phyloP scores from a whole-genome alignment of 2,329 filamentous ascomycete genomes.

The Pestalotiopsis fici region DNA sequence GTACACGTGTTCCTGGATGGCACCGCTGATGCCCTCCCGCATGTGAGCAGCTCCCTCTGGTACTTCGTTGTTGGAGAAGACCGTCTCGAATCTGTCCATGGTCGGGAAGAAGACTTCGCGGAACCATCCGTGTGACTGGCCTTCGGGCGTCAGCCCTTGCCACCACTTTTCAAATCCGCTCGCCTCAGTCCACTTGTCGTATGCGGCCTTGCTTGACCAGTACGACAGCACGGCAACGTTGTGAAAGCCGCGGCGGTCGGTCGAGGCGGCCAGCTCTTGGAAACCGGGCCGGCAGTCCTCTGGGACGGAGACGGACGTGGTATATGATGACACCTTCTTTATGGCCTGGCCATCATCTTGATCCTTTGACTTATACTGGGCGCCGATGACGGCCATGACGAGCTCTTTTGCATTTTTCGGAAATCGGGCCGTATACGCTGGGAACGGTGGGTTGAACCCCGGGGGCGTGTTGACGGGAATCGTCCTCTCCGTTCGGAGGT shows the following conservation, averaged over 20 bases:
- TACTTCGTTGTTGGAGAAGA: constrained; percentile 36
- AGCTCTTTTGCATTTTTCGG: background rate
- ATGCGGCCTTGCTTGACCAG: constrained; percentile 30
- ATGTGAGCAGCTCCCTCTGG: constrained; percentile 43
- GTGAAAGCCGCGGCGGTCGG: constrained; percentile 29
- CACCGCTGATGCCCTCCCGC: constrained; percentile 34
- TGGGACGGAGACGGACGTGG: background rate
- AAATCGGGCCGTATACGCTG: constrained; percentile 8
- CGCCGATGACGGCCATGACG: constrained; percentile 9
- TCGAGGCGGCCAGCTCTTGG: constrained; percentile 34
- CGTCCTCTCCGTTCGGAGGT: constrained; percentile 3
- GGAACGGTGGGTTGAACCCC: background rate
- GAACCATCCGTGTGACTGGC: constrained; percentile 37
- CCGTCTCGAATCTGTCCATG: constrained; percentile 43
- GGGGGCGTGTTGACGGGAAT: background rate
- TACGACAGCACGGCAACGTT: constrained; percentile 39
- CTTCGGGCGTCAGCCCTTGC: constrained; percentile 26
- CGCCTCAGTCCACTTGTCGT: constrained; percentile 30
- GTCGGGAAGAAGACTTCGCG: constrained; percentile 41
- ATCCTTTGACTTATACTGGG: background rate
- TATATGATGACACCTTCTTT: background rate
- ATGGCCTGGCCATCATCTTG: background rate
- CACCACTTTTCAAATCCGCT: constrained; percentile 41
- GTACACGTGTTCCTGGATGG: constrained; percentile 43
- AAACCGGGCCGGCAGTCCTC: constrained; percentile 10